Base-by-base conservation (phyloP, 2,329 filamentous ascomycete species). In the Fusarium fujikuroi region DNA sequence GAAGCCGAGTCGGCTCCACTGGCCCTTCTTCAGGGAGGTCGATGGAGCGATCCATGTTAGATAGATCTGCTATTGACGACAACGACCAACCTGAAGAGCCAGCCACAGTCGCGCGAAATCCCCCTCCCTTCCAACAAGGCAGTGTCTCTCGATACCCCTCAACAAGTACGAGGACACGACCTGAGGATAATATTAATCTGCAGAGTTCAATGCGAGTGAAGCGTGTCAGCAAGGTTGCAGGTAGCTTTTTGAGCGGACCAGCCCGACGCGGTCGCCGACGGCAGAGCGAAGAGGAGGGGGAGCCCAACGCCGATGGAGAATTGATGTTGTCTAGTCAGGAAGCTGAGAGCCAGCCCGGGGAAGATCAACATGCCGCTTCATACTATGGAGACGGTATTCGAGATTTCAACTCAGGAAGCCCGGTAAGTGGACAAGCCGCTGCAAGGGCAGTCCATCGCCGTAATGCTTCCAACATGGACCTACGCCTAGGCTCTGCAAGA, bases 171-270 rank as follows among this genome's bases (percentile, higher is more conserved):
- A 84, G 86, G 56, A 85, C 82, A 21, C 85, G 87, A 40, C 85
- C 87, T 56, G 90, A 90, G 6, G 92, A 95, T 30, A 91, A 92
- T 39, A 83, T 84, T 39, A 91, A 89, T 19, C 84, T 90, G 4
- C 92, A 93, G 68, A 91, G 92, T 75, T 94, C 93, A 1, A 89
- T 95, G 86, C 89, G 94, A 9, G 86, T 95, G 66, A 95, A 95
- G 82, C 87, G 93, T 69, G 89, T 94, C 19, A 92, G 92, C 21
- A 93, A 93, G 81, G 86, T 92, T 12, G 89, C 92, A 5, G 94
- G 93, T 2, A 92, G 90, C 67, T 95, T 95, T 74, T 84, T 96
- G 28, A 94, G 93, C 75, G 93, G 93, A 2, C 94, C 94, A 34
- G 93, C 94, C 25, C 89, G 94, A 61, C 87, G 94, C 74, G 94